Evolutionary conservation across 75 land plant species (phyloP).

Genomic region (Azolla pinnata): DNA sequence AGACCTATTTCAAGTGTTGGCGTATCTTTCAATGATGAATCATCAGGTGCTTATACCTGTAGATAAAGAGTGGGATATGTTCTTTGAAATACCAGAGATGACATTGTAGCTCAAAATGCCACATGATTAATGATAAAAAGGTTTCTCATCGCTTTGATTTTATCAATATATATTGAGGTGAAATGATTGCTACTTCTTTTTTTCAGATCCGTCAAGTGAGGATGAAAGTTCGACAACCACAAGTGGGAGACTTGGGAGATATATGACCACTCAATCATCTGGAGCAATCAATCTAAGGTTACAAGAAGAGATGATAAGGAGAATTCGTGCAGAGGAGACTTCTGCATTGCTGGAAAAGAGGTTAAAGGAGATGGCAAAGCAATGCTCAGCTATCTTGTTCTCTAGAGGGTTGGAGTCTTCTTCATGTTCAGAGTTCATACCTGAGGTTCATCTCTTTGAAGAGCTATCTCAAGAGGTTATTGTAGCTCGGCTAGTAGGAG

Average conservation of each 20-base stretch:
- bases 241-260: slow-evolving; percentile 3
- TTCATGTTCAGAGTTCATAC: neutral
- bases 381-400: slow-evolving; percentile 12
- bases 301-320: slow-evolving; percentile 29
- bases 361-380: slow-evolving; percentile 23
- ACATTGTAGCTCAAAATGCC: too few species aligned
- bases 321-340: slow-evolving; percentile 36
- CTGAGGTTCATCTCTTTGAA: neutral
- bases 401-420: neutral
- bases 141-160: too few species aligned
- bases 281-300: slow-evolving; percentile 7
- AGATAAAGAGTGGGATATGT: too few species aligned
- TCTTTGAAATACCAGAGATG: too few species aligned
- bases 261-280: slow-evolving; percentile 1
- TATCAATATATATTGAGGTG: too few species aligned
- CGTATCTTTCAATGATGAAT: too few species aligned
- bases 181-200: too few species aligned
- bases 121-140: too few species aligned
- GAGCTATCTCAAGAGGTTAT: slow-evolving; percentile 13
- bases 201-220: slow-evolving; percentile 16
- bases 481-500: slow-evolving; percentile 30
- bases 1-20: too few species aligned
- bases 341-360: slow-evolving; percentile 22
- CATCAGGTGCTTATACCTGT: too few species aligned
- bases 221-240: slow-evolving; percentile 11